These are phyloP conservation scores for Solanum stenotomum DNA, from an alignment of 257 asterid genomes.

Conservation along the genomic window DNA sequence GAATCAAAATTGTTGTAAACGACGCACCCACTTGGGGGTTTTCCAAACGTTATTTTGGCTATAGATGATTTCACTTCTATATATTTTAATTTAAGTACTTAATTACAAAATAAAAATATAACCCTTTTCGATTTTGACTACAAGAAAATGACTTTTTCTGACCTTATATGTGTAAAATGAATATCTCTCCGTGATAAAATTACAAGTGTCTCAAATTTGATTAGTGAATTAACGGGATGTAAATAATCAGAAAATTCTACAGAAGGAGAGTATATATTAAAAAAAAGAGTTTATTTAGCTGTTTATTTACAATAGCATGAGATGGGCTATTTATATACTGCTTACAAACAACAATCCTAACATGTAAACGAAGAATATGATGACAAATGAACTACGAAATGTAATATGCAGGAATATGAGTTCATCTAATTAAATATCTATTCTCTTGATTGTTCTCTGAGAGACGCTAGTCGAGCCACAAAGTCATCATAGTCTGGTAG, in stretches of 20 bases:
- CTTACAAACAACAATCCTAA: neutral
- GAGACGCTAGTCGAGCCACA: conserved; percentile 54
- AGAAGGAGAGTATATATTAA: neutral
- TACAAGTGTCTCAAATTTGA: neutral
- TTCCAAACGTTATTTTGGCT: neutral
- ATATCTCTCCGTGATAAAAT: too few species aligned
- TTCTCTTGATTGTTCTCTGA: conserved; percentile 3
- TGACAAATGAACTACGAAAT: neutral
- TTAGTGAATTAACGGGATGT: neutral
- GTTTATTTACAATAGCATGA: neutral
- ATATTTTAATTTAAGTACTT: neutral
- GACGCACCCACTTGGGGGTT: neutral
- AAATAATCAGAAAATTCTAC: neutral
- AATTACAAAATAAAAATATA: neutral
- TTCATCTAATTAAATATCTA: neutral
- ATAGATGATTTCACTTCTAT: neutral
- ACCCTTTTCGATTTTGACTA: neutral
- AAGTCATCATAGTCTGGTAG: conserved; percentile 77
- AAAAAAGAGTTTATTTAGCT: neutral
- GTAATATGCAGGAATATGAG: neutral
- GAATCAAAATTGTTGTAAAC: neutral
- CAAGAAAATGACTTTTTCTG: too few species aligned
- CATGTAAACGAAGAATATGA: neutral
- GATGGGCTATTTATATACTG: neutral
- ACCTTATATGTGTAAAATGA: neutral